Evolutionary conservation across 1,284 basidiomycete genomes (phyloP).

Genomic region (Leccinum glutinopallens): DNA sequence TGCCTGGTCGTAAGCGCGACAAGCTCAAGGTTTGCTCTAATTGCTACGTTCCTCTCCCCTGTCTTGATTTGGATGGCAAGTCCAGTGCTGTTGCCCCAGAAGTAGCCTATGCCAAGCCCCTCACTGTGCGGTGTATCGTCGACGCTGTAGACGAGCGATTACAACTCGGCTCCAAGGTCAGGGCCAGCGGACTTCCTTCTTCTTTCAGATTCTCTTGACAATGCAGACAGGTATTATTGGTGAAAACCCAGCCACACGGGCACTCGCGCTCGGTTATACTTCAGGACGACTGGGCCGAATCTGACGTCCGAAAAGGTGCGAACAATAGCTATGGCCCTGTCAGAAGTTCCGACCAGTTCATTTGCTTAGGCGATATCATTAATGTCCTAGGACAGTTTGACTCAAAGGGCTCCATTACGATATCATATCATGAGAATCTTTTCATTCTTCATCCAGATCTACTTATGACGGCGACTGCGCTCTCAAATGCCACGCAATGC

Average conservation of each 20-base stretch:
- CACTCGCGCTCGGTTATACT: conserved; percentile 54
- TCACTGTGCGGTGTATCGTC: conserved; percentile 55
- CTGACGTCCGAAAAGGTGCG: conserved; percentile 56
- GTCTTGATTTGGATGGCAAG: conserved; percentile 16
- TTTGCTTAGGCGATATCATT: conserved; percentile 65
- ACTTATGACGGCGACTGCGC: conserved; percentile 85
- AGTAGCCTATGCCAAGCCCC: conserved; percentile 33
- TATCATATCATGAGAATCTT: conserved; percentile 60
- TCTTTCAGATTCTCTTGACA: conserved; percentile 11
- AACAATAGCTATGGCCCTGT: not conserved
- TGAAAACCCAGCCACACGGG: conserved; percentile 43
- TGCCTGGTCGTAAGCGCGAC: conserved; percentile 34
- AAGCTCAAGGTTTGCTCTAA: conserved; percentile 24
- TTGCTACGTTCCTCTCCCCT: not conserved
- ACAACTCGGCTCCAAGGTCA: conserved; percentile 24
- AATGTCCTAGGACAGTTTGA: conserved; percentile 74
- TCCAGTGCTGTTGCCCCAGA: conserved; percentile 19
- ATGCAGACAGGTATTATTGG: conserved; percentile 42
- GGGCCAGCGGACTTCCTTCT: not conserved
- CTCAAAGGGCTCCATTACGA: conserved; percentile 48
- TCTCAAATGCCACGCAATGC: conserved; percentile 83
- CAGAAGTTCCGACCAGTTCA: not conserved
- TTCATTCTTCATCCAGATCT: conserved; percentile 89
- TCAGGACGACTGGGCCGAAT: conserved; percentile 66
- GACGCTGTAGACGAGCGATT: conserved; percentile 41